Base-by-base conservation (phyloP, 441 rosid genomes). In the Jatropha podagrica region DNA sequence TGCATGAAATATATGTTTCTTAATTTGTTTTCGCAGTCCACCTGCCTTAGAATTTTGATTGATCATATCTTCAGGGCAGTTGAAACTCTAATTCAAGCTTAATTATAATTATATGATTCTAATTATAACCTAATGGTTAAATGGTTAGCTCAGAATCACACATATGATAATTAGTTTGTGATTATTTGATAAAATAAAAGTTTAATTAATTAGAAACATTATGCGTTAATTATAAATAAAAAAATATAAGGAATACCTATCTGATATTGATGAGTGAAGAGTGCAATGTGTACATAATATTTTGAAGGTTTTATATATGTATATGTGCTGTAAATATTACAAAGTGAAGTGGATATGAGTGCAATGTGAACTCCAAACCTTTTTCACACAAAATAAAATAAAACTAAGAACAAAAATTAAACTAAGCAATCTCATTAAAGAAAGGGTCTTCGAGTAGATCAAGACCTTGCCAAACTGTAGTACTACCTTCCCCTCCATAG, bases 391-490 rank as follows among this genome's bases (percentile, higher is more conserved):
- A 26, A 13, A 23, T 32, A 27, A 20, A 27, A 61, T 54, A 52
- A 11, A 2, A 37, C 3, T 4, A 54, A 54, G 18, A 7, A 37
- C n/a, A 54, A 4, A 13, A 37, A 60, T 13, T 18, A 61, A 52
- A 51, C 79, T 81, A 86, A 65, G 86, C 76, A 74, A 87, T 86
- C 71, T 89, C 90, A 74, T 85, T 81, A 82, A 85, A 87, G 18
- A 89, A 76, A 72, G 91, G 86, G 46, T 89, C 90, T 76, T 87
- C 90, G 63, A 92, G 83, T 65, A 89, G 79, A 41, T 55, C 27
- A n/a, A 87, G 80, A 56, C 85, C 84, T 61, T 85, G 86, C 94
- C 94, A 87, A 56, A 76, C 73, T 9, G 90, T 77, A 77, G 79
- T 5, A 42, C 46, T 42, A 42, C 46, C 85, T 54, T 86, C 87